These are phyloP conservation scores for Rubroboletus pulcherrimus DNA, from an alignment of 768 basidiomycete genomes.

Conservation along the genomic window DNA sequence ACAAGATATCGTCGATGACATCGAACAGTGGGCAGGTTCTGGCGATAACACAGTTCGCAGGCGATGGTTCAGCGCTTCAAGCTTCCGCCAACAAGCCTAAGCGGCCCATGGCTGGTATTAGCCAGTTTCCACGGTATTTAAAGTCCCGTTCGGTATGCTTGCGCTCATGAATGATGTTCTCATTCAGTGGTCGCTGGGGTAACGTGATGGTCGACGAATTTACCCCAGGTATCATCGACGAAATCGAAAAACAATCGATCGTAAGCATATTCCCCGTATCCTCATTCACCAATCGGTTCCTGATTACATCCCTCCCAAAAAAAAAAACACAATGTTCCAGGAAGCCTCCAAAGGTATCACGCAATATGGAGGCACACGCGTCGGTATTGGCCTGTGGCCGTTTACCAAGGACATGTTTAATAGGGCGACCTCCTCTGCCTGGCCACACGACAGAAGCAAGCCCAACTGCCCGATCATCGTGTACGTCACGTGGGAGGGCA, in stretches of 20 bases:
- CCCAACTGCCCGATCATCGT: slow-evolving; percentile 14
- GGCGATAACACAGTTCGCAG: not conserved
- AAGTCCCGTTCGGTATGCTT: not conserved
- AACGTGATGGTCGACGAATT: slow-evolving; percentile 12
- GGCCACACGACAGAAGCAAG: slow-evolving; percentile 9
- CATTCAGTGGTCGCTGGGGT: slow-evolving; percentile 11
- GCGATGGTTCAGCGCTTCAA: not conserved
- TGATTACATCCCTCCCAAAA: not conserved
- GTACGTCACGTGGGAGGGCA: slow-evolving; percentile 14
- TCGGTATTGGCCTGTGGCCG: slow-evolving; percentile 12
- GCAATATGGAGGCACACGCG: not conserved
- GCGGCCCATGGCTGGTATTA: not conserved
- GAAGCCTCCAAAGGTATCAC: not conserved
- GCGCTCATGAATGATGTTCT: not conserved
- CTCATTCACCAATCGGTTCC: not conserved
- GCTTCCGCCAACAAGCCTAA: not conserved
- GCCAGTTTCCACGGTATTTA: slow-evolving; percentile 1
- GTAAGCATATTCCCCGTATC: not conserved
- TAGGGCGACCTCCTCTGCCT: slow-evolving; percentile 6
- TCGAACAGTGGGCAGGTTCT: not conserved
- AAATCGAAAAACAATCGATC: not conserved
- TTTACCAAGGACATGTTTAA: slow-evolving; percentile 15
- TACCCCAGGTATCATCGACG: slow-evolving; percentile 6
- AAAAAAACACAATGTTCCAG: not conserved
- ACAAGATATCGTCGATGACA: not conserved